Conservation (phyloP, 2,329 filamentous ascomycete species). For the Cercospora sp. region DNA sequence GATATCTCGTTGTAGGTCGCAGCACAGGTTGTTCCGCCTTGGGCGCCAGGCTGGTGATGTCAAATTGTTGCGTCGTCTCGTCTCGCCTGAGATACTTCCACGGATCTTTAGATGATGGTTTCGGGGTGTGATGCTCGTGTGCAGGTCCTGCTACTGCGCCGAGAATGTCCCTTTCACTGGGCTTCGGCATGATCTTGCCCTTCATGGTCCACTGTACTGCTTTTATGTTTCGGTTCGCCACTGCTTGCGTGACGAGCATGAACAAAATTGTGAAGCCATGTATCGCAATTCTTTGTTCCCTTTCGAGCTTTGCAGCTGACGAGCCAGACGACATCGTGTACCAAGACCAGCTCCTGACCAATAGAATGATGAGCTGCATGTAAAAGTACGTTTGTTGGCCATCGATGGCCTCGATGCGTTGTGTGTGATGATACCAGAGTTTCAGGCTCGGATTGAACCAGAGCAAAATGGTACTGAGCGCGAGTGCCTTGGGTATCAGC, state of each 20-base stretch:
- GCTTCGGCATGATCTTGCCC: conserved; percentile 38
- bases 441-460: conserved; percentile 40
- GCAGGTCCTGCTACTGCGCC: conserved; percentile 32
- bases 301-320: conserved; percentile 25
- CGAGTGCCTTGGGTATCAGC: conserved; percentile 30
- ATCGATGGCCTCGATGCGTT: conserved; percentile 31
- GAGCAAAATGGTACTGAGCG: conserved; percentile 28
- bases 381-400: conserved; percentile 64
- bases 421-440: conserved; percentile 34
- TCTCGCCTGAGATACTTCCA: conserved; percentile 31
- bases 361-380: conserved; percentile 61
- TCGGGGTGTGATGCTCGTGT: conserved; percentile 26
- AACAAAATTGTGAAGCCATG: conserved; percentile 59
- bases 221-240: conserved; percentile 31
- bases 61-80: conserved; percentile 37
- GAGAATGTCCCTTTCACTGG: conserved; percentile 34
- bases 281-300: conserved; percentile 46
- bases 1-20: conserved; percentile 19
- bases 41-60: conserved; percentile 38
- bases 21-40: conserved; percentile 23
- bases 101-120: conserved; percentile 33
- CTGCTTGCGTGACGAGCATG: conserved; percentile 45
- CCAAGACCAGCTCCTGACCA: conserved; percentile 52
- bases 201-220: conserved; percentile 34
- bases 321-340: conserved; percentile 35